Base-by-base conservation (phyloP, 805 yeast genomes). In the Candida palmyrensis region DNA sequence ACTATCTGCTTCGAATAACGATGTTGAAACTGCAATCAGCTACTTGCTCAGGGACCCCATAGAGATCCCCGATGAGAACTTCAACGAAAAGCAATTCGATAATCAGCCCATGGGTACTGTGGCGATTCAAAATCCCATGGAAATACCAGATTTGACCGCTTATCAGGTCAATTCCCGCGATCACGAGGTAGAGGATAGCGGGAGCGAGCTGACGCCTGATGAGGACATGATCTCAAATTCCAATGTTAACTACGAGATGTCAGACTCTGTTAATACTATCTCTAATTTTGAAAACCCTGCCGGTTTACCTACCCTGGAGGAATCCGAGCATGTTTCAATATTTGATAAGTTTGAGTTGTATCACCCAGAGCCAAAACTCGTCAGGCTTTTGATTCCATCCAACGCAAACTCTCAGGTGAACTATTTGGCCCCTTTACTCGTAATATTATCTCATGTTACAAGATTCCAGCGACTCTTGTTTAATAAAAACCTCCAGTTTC, bases 31-130 rank as follows among this genome's bases (percentile, higher is more conserved):
- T 20, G 62, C 62, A 24, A 48, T 56, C 34, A 48, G 43, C 14
- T 60, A 49, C 40, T 52, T 72, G 13, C 65, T 69, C 37, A 56
- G 51, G 4, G 62, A 57, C 18, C 53, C 59, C 6, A 40, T 45
- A 15, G 49, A 47, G 21, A 25, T 38, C 4, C 40, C 34, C 30
- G 34, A 24, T 23, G 13, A n/a, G 9, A 11, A 21, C 23, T n/a
- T n/a, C n/a, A n/a, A n/a, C n/a, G n/a, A n/a, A n/a, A n/a, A n/a
- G n/a, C n/a, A n/a, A n/a, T n/a, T n/a, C n/a, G n/a, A n/a, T n/a
- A n/a, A n/a, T n/a, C n/a, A n/a, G n/a, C 12, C 13, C 14, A 18
- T 30, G 11, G 52, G 47, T 26, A 51, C 62, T 2, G 56, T 58
- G 10, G 37, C 37, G 3, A 40, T 60, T 6, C 38, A 37, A 18